Conservation (phyloP, 2,329 filamentous ascomycete species). For the Xylariaceae sp. region DNA sequence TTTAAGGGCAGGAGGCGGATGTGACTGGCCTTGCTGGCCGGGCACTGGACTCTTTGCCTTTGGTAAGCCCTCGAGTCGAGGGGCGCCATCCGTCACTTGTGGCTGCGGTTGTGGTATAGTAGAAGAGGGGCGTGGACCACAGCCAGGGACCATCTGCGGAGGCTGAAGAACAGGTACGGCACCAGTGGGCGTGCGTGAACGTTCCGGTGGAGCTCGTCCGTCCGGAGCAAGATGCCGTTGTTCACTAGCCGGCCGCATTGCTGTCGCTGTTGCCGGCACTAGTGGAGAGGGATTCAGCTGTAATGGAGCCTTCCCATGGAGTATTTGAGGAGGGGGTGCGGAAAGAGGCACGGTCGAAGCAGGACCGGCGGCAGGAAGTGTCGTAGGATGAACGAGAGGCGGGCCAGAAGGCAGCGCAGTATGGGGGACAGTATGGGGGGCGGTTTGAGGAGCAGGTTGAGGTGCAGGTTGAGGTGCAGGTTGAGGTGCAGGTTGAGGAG, state of each 20-base stretch:
- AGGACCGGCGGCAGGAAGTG: slow-evolving; percentile 9
- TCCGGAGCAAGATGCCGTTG: slow-evolving; percentile 24
- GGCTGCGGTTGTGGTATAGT: slow-evolving; percentile 25
- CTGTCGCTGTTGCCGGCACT: slow-evolving; percentile 8
- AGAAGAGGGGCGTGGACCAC: slow-evolving; percentile 27
- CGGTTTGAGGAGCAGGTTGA: background rate
- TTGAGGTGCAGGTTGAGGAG: background rate
- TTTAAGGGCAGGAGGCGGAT: slow-evolving; percentile 33
- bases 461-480: background rate
- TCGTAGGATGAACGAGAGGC: background rate
- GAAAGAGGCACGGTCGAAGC: background rate
- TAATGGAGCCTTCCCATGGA: slow-evolving; percentile 23
- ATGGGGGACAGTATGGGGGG: background rate
- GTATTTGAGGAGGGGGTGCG: slow-evolving; percentile 15
- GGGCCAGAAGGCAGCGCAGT: background rate
- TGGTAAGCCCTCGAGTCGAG: slow-evolving; percentile 31
- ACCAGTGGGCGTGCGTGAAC: slow-evolving; percentile 18
- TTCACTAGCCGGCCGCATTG: slow-evolving; percentile 22
- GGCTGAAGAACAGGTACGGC: slow-evolving; percentile 36
- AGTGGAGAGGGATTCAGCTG: slow-evolving; percentile 26
- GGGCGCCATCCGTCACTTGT: slow-evolving; percentile 29
- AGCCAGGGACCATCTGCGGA: slow-evolving; percentile 33
- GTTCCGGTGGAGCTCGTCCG: slow-evolving; percentile 22
- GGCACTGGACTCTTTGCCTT: slow-evolving; percentile 31
- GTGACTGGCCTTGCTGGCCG: slow-evolving; percentile 26